These are phyloP conservation scores for Fusarium sp. DNA, from an alignment of 2,329 filamentous ascomycete genomes.

Conservation along the genomic window DNA sequence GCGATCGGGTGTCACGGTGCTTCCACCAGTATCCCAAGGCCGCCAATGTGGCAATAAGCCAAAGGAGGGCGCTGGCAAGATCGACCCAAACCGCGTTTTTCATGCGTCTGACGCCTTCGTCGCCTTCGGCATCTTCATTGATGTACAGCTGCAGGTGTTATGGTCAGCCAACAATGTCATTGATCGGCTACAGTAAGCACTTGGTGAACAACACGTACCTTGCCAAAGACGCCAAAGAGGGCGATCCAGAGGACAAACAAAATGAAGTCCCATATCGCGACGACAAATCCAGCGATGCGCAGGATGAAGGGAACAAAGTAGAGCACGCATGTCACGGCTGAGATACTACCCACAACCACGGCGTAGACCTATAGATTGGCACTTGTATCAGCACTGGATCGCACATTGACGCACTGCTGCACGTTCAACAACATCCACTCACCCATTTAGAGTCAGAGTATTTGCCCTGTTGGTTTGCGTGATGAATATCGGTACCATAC, in stretches of 20 bases:
- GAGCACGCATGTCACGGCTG: constrained; percentile 72
- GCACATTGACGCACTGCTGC: not conserved
- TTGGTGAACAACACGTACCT: constrained; percentile 53
- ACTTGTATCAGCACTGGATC: constrained; percentile 24
- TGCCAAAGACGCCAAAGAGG: constrained; percentile 86
- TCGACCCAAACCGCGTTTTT: constrained; percentile 90
- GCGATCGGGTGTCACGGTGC: constrained; percentile 63
- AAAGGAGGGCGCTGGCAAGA: constrained; percentile 79
- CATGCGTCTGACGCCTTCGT: constrained; percentile 78
- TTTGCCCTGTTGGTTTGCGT: constrained; percentile 61
- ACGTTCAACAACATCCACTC: constrained; percentile 44
- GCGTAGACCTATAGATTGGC: constrained; percentile 71
- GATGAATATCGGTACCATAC: constrained; percentile 77
- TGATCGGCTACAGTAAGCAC: constrained; percentile 6
- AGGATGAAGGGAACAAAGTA: constrained; percentile 75
- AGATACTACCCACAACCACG: constrained; percentile 74
- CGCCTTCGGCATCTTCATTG: constrained; percentile 72
- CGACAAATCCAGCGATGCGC: constrained; percentile 59
- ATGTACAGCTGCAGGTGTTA: constrained; percentile 72
- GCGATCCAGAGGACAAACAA: constrained; percentile 84
- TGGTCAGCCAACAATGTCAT: constrained; percentile 28
- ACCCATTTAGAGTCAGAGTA: constrained; percentile 78
- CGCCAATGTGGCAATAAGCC: constrained; percentile 73
- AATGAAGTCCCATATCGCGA: constrained; percentile 77
- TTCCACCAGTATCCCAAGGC: constrained; percentile 70